Conservation (phyloP, 768 basidiomycete species). For the Hypholoma fasciculare region DNA sequence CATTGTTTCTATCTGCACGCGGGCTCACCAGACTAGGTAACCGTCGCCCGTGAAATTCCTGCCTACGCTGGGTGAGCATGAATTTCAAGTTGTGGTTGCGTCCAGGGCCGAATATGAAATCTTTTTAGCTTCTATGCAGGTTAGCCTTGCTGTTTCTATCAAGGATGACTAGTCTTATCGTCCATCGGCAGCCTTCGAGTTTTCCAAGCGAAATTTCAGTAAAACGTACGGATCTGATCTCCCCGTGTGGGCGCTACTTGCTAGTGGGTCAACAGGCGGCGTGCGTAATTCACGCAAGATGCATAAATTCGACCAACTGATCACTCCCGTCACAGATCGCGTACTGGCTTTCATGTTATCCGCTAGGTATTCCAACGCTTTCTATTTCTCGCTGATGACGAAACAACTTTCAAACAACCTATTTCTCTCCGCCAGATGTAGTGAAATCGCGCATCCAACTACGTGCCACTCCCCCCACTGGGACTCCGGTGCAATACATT, state of each 20-base stretch:
- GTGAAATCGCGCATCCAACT: slow-evolving; percentile 91
- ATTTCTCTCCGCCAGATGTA: slow-evolving; percentile 54
- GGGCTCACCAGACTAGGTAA: slow-evolving; percentile 52
- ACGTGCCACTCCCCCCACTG: slow-evolving; percentile 67
- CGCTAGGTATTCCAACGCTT: slow-evolving; percentile 48
- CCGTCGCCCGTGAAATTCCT: slow-evolving; percentile 91
- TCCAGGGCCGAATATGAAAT: not conserved
- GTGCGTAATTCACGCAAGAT: slow-evolving; percentile 42
- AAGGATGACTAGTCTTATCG: not conserved
- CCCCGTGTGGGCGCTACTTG: slow-evolving; percentile 84
- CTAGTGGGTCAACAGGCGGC: slow-evolving; percentile 82
- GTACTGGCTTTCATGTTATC: slow-evolving; percentile 95
- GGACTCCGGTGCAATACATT: slow-evolving; percentile 79
- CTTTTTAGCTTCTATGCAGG: slow-evolving; percentile 65
- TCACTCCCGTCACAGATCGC: slow-evolving; percentile 49
- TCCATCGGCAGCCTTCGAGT: slow-evolving; percentile 75
- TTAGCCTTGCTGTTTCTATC: slow-evolving; percentile 16
- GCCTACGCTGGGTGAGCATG: slow-evolving; percentile 84
- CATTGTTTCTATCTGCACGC: not conserved
- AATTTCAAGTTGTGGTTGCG: not conserved
- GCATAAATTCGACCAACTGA: not conserved
- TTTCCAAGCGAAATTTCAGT: slow-evolving; percentile 76
- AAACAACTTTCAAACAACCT: not conserved
- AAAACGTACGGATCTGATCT: slow-evolving; percentile 62
- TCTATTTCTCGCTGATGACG: not conserved